Base-by-base conservation (phyloP, 1,284 basidiomycete genomes). In the Moesziomyces aphidis region DNA sequence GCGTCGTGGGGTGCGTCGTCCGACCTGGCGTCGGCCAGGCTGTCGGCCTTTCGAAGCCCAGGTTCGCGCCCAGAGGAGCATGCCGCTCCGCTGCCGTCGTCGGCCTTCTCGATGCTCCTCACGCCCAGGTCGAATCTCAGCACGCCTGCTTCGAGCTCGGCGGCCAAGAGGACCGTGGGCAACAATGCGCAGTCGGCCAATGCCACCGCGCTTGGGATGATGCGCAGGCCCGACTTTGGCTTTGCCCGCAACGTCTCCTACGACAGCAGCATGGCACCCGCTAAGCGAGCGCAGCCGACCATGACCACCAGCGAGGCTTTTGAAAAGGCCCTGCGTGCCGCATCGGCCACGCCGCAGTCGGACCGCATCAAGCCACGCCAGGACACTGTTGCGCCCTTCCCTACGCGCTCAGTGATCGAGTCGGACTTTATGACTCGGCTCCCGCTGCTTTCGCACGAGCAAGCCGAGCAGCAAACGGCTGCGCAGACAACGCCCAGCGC, bases 391-490 rank as follows among this genome's bases (percentile, higher is more conserved):
- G 64, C 71, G 13, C 64, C 64, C 11, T 73, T 73, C 19, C 44
- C 61, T 1, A 73, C 71, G 1, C 71, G 65, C 24, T 73, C 71
- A 13, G 71, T 73, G n/a, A 73, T 73, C 47, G 71, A 73, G 42
- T 57, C 59, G 4, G 61, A 55, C 47, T 70, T 70, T 39, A 63
- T 70, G 56, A 61, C 56, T 19, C 67, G 57, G 11, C 52, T 61
- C 7, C 22, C 59, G 9, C 52, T 44, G 7, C 47, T 48, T 11
- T 56, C 42, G 15, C 60, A 58, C 36, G 34, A 47, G 24, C 42
- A 45, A 26, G 42, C 47, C 17, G 49, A 45, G 39, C 50, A 56
- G 42, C 39, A 51, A 24, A 23, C 21, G 5, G 44, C 34, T 10
- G 21, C 21, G 28, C 60, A 49, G 26, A 62, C 66, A 1, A 52